Evolutionary conservation across 441 rosid species (phyloP), one percentile per base, ranked within the genome.

Genomic region (Erysimum cheiri): DNA sequence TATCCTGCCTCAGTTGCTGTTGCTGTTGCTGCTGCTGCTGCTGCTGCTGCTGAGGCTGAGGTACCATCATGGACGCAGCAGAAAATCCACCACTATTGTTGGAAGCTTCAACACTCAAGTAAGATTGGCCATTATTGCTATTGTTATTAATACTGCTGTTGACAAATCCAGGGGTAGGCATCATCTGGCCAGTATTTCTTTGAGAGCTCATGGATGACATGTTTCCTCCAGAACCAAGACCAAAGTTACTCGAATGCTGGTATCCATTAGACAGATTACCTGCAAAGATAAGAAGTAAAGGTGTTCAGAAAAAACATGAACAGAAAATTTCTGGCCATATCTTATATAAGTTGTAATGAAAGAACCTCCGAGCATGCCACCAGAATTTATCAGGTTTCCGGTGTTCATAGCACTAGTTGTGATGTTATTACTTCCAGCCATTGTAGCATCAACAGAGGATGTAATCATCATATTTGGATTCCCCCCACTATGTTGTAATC

Each of bases 101-200:
- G 35, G 93, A 77, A 78, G 93, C 75, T 64, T 91, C 98, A 81
- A 82, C 70, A 81, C 67, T 85, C 83, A 88, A 41, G 68, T 81
- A 88, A 74, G 93, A 80, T 74, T 84, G 97, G 57, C 57, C 84
- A 68, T 49, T 75, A 62, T 47, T 88, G 74, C 56, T 81, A 40
- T 29, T 80, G 74, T 53, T 82, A 72, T 53, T 76, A 66, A 46
- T 83, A 67, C 5, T 66, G 63, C 35, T 86, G 74, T 72, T 87
- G 69, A 80, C 91, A 69, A 87, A 87, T 53, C 98, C 97, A 49
- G 99, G 98, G 33, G 99, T 90, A 68, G 99, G 99, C 80, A 96
- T 93, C 99, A 96, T 96, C 75, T 93, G 98, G 79, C 89, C 84
- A 64, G 87, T 60, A 79, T 80, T 84, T 80, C 97, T 85, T 48